These are phyloP conservation scores for Aspergillus japonicus DNA, from an alignment of 2,329 filamentous ascomycete genomes.

Conservation along the genomic window DNA sequence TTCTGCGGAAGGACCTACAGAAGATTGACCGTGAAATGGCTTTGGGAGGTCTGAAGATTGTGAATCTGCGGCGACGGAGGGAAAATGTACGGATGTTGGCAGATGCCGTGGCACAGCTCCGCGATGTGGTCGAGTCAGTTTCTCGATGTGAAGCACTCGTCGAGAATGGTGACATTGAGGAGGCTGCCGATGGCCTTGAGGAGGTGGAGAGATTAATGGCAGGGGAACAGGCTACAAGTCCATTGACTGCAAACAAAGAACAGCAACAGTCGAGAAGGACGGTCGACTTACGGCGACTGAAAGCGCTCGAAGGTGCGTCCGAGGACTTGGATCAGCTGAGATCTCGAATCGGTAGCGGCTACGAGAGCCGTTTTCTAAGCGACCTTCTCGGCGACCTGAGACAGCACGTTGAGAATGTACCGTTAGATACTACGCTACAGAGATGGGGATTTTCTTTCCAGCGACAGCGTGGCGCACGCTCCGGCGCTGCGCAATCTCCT, in stretches of 20 bases:
- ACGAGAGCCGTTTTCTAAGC: slow-evolving; percentile 75
- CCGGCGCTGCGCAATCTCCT: slow-evolving; percentile 69
- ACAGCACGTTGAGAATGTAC: slow-evolving; percentile 73
- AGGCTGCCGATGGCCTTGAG: slow-evolving; percentile 75
- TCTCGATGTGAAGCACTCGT: slow-evolving; percentile 76
- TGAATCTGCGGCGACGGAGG: slow-evolving; percentile 75
- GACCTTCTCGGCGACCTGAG: slow-evolving; percentile 77
- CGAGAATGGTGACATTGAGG: slow-evolving; percentile 77
- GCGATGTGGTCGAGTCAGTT: slow-evolving; percentile 72
- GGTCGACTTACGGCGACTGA: slow-evolving; percentile 73
- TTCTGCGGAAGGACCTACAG: slow-evolving; percentile 73
- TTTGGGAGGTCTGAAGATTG: slow-evolving; percentile 76
- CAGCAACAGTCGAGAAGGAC: slow-evolving; percentile 36
- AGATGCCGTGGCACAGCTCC: slow-evolving; percentile 78
- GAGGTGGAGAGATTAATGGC: slow-evolving; percentile 75
- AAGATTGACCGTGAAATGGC: slow-evolving; percentile 85
- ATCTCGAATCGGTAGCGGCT: slow-evolving; percentile 79
- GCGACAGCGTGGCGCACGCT: slow-evolving; percentile 64
- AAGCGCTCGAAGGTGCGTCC: slow-evolving; percentile 75
- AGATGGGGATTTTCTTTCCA: slow-evolving; percentile 80
- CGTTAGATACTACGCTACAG: slow-evolving; percentile 70
- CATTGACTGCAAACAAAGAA: slow-evolving; percentile 27
- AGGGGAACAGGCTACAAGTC: slow-evolving; percentile 58
- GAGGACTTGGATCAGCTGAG: slow-evolving; percentile 74
- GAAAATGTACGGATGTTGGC: slow-evolving; percentile 83